A percentile compares a stretch with the other conserved stretches of the same genome.
Evolutionary conservation across 2,329 filamentous ascomycete species (phyloP).

Genomic region (Pestalotiopsis sp.): DNA sequence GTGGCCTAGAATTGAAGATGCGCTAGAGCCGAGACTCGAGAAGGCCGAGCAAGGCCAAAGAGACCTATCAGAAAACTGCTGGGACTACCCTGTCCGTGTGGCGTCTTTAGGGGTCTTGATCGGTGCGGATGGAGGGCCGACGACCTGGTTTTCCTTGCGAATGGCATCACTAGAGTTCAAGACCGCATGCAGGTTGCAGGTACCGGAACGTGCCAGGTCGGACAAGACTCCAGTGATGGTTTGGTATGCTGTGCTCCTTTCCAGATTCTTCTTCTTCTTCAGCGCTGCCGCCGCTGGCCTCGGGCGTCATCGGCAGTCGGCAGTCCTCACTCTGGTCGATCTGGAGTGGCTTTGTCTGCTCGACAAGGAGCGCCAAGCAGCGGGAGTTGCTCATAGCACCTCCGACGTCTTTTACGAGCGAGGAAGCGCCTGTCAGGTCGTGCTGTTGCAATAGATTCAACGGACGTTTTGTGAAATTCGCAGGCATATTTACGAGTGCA

Average conservation of each 20-base stretch:
- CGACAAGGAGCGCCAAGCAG: too few species aligned
- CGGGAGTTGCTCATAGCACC: too few species aligned
- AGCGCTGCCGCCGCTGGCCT: not conserved
- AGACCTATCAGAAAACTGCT: not conserved
- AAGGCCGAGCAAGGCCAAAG: too few species aligned
- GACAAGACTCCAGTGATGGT: not conserved
- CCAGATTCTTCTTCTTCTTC: not conserved
- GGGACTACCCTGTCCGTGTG: not conserved
- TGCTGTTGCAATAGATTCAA: too few species aligned
- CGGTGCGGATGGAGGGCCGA: not conserved
- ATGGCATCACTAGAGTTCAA: not conserved
- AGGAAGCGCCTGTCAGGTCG: too few species aligned
- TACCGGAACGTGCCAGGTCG: not conserved
- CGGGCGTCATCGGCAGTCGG: not conserved
- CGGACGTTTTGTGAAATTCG: not conserved
- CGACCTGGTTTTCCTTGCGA: not conserved
- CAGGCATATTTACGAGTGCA: not conserved
- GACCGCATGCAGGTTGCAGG: slow-evolving; percentile 1
- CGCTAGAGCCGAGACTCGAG: not conserved
- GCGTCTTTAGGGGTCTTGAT: not conserved
- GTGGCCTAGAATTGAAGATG: not conserved
- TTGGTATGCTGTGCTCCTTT: not conserved
- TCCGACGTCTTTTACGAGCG: too few species aligned
- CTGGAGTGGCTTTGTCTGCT: not conserved
- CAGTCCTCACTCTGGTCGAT: not conserved